Conservation (phyloP, 169 alveolate species). For the Eimeria praecox region DNA sequence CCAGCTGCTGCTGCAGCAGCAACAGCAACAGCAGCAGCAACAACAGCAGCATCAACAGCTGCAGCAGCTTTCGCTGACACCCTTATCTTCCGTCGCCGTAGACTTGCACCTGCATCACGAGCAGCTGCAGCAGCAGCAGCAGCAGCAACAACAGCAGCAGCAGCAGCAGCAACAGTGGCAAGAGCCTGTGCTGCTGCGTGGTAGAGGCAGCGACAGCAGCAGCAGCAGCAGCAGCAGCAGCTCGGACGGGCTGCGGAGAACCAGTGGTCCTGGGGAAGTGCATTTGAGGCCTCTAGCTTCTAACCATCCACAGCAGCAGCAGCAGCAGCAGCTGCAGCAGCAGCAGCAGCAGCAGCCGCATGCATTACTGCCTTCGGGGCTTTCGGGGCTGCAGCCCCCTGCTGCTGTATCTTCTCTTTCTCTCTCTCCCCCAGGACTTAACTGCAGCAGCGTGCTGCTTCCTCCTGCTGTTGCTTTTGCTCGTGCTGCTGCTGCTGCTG, state of each 20-base stretch:
- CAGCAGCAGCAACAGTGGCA: not conserved
- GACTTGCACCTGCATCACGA: conserved; percentile 12
- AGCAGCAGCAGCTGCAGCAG: conserved; percentile 20
- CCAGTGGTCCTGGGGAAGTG: not conserved
- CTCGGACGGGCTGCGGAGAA: not conserved
- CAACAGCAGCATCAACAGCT: conserved; percentile 13
- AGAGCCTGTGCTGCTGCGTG: not conserved
- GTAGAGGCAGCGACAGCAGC: conserved; percentile 32
- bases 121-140: conserved; percentile 27
- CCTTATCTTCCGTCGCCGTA: not conserved
- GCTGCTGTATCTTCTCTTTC: not conserved
- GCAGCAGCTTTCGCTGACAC: not conserved
- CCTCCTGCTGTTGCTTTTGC: conserved; percentile 39
- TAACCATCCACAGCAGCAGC: conserved; percentile 26
- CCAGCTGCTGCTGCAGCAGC: conserved; percentile 41
- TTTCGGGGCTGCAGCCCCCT: not conserved
- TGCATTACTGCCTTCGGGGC: not conserved
- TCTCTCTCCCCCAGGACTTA: not conserved
- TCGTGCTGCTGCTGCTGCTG: conserved; percentile 53
- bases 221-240: conserved; percentile 52
- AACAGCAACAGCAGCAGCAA: not conserved
- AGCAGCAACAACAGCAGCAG: not conserved
- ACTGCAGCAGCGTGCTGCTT: conserved; percentile 22
- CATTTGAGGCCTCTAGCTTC: not conserved
- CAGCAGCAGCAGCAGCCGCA: conserved; percentile 10